These are phyloP conservation scores for sunflower (Helianthus annuus) DNA, from an alignment of 129 eudicot species.

Conservation along the genomic window DNA sequence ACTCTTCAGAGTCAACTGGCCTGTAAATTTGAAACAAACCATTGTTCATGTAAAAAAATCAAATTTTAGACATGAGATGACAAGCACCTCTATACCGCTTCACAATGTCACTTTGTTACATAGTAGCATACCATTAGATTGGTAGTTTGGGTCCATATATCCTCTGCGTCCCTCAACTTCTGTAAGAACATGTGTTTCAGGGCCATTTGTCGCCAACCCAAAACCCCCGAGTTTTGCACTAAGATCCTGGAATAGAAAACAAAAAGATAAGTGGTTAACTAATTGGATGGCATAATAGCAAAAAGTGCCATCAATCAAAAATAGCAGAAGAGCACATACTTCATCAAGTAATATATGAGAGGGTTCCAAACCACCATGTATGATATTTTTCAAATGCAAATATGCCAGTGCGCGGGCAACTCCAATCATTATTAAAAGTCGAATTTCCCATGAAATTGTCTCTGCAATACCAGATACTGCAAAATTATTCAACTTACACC, in stretches of 20 bases:
- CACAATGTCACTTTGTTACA: no score
- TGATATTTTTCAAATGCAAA: constrained; percentile 22
- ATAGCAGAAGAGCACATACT: constrained; percentile 3
- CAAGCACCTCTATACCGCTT: no score
- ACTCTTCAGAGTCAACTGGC: no score
- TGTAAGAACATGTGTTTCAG: constrained; percentile 30
- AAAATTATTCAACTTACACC: no score
- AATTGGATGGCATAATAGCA: neutral
- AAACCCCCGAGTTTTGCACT: constrained; percentile 38
- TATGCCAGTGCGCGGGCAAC: constrained; percentile 32
- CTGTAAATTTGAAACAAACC: neutral
- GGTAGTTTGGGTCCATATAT: neutral
- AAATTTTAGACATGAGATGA: no score
- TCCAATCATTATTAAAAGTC: constrained; percentile 33
- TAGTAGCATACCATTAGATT: constrained; percentile 19
- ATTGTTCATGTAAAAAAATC: neutral
- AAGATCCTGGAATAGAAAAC: constrained; percentile 27
- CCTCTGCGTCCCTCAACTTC: constrained; percentile 19
- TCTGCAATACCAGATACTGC: constrained; percentile 7
- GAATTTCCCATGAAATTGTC: constrained; percentile 33
- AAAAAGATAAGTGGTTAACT: neutral
- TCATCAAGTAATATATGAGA: constrained; percentile 23
- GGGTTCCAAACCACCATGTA: constrained; percentile 14
- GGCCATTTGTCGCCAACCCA: constrained; percentile 20
- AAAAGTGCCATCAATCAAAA: neutral